Base-by-base conservation (phyloP, 768 basidiomycete genomes). In the Phylloporus sp. region DNA sequence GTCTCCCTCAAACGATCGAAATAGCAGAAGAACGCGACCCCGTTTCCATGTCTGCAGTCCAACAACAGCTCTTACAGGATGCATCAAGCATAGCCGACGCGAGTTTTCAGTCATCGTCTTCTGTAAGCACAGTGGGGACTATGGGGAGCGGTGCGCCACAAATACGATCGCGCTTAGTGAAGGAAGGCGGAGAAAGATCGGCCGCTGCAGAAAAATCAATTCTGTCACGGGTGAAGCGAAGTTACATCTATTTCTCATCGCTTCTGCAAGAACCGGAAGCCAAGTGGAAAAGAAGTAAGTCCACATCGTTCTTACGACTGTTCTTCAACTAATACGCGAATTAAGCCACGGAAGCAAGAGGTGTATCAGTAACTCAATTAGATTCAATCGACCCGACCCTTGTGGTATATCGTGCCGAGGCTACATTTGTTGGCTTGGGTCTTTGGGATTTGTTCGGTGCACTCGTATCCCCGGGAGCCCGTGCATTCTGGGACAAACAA, bases 161-260 rank as follows among this genome's bases (percentile, higher is more conserved):
- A 9, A 47, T 50, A 4, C 53, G 66, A 23, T 56, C 74, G 6
- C 70, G 69, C 38, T 68, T 80, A 9, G 59, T 70, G 5, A 69
- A 62, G 26, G 60, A 68, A 10, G 69, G 27, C 65, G 81, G 67
- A 57, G 86, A 71, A 66, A 82, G 66, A 12, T 70, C 76, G 22
- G 70, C 80, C 6, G 80, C 80, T 1, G 86, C 82, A 6, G 86
- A 91, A 56, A 91, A 93, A 66, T 82, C 86, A 4, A 88, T 98
- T n/a, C 63, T 89, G 15, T 84, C 90, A 6, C 77, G 93, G 56
- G 90, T 97, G 20, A 81, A 85, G 62, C 78, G 97, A 53, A 95
- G 91, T 67, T 99, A 99, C 62, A 97, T 98, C 47, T 97, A 98
- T 70, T 98, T 99, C 68, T 95, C 95, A 1, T 97, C 95, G 0